Evolutionary conservation across 23 red algal genomes (phyloP).

Genomic region (Gracilaria vermiculophylla): DNA sequence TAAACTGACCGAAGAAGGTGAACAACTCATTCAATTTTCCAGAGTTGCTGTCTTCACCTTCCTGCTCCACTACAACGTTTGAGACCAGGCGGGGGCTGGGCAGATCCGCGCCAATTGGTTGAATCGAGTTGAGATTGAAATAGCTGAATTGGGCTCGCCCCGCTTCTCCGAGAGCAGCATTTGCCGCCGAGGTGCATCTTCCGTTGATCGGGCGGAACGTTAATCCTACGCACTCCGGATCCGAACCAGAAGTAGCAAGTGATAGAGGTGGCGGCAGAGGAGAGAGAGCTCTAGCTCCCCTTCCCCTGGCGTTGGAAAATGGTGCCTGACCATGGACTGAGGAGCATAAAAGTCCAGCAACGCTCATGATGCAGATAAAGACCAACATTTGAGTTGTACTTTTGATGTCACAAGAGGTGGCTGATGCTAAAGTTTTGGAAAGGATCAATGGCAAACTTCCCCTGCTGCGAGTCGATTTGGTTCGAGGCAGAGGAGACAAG

Average conservation of each 20-base stretch:
- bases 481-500: too few species aligned
- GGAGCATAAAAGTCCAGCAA: too few species aligned
- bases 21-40: constrained; percentile 27
- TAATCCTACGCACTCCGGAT: neutral
- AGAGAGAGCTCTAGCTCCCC: neutral
- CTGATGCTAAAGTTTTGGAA: too few species aligned
- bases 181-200: neutral
- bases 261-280: neutral
- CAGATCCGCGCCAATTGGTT: neutral
- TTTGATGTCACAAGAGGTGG: too few species aligned
- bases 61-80: constrained; percentile 33
- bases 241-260: neutral
- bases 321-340: neutral
- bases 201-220: neutral
- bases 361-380: too few species aligned
- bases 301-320: neutral
- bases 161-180: neutral
- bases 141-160: constrained; percentile 1
- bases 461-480: too few species aligned
- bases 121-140: neutral
- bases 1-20: constrained; percentile 10
- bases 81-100: constrained; percentile 29
- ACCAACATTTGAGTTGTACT: too few species aligned
- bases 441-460: too few species aligned
- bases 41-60: neutral